Evolutionary conservation across 1,284 basidiomycete species (phyloP), one percentile per base, ranked within the genome.

Genomic region (Ceratobasidium sp.): DNA sequence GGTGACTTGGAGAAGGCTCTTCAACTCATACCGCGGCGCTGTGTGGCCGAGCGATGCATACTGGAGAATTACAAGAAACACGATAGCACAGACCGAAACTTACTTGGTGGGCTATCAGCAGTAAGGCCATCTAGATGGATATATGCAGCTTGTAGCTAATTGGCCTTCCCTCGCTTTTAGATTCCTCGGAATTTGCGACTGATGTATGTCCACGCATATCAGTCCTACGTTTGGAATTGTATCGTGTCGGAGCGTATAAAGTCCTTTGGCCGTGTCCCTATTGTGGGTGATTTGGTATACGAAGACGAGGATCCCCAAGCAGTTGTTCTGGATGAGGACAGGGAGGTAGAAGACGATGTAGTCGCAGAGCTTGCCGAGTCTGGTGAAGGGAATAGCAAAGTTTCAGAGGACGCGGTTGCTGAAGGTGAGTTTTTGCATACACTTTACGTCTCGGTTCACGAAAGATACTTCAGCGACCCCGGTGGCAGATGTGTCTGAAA

Each of bases 131-230:
- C 48, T 79, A 62, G 33, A 54, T 33, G 28, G 12, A 77, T 15
- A 13, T 10, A 17, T 33, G 33, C 15, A n/a, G 20, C 52, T 50
- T 15, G 40, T n/a, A n/a, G 48, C 78, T 17, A 66, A 76, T 62
- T 71, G 12, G 52, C 9, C 40, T 23, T 26, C 67, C 33, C 9
- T 28, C 46, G 17, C 15, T 50, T 44, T 15, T 81, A 97, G 96
- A 98, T 98, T 80, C 97, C 96, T n/a, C 90, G 93, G 76, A 98
- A 97, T 83, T 89, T 99, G 80, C 90, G 97, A 66, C 87, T 97
- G 80, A 99, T 99, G 95, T 99, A 99, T 83, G 92, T 99, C 65
- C 98, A 99, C 85, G 97, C 97, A 50, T 99, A 99, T 84, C 98
- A 99, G 84, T 97, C 96, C 20, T 99, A 99, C 82, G 92, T 99